Conservation (phyloP, 2,329 filamentous ascomycete species). For the Coleophoma cylindrospora region DNA sequence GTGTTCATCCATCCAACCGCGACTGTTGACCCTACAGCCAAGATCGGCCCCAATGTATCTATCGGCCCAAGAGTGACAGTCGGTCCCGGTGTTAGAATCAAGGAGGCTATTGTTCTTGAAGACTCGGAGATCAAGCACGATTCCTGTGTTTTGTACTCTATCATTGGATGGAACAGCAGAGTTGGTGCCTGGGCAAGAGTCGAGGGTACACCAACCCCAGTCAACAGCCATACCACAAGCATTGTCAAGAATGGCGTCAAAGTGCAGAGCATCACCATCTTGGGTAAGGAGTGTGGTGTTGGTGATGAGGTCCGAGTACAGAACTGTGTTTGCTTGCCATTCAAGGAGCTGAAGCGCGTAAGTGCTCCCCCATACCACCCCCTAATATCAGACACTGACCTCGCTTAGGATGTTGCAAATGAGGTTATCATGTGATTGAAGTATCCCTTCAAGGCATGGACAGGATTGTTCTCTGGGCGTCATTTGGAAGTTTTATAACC, state of each 20-base stretch:
- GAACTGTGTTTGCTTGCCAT: constrained; percentile 96
- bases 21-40: constrained; percentile 86
- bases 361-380: constrained; percentile 30
- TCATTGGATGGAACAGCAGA: constrained; percentile 94
- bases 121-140: constrained; percentile 96
- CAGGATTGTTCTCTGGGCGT: not conserved
- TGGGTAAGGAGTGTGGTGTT: constrained; percentile 93
- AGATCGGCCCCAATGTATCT: constrained; percentile 94
- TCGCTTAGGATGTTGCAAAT: constrained; percentile 70
- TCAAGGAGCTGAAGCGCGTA: constrained; percentile 96
- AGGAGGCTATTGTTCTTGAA: constrained; percentile 94
- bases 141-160: constrained; percentile 89
- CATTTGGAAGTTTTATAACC: no score
- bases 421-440: constrained; percentile 81
- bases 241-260: constrained; percentile 98
- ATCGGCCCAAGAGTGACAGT: constrained; percentile 85
- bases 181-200: constrained; percentile 98
- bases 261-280: constrained; percentile 95
- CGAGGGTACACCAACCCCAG: constrained; percentile 86
- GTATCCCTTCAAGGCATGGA: not conserved
- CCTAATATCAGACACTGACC: constrained; percentile 23
- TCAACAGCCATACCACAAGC: constrained; percentile 84
- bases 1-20: constrained; percentile 95
- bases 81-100: constrained; percentile 84
- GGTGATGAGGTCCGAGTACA: constrained; percentile 93